These are phyloP conservation scores for Ganoderma lucidum DNA, from an alignment of 1,284 basidiomycete genomes.

Conservation along the genomic window DNA sequence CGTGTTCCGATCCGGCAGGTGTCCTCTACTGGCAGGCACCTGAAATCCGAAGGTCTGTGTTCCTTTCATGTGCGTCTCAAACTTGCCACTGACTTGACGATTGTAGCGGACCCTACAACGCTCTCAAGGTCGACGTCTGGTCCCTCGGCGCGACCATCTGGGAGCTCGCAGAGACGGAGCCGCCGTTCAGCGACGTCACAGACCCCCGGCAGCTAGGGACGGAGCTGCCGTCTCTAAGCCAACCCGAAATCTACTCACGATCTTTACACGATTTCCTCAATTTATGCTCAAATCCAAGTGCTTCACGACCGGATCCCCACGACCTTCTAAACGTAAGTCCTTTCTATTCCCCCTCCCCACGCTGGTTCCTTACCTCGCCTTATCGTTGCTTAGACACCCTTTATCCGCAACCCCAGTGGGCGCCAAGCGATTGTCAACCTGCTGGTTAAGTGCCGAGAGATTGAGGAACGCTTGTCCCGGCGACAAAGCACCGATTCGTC, in stretches of 20 bases:
- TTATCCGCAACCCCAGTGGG: constrained; percentile 73
- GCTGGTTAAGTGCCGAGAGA: constrained; percentile 69
- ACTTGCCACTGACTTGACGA: not conserved
- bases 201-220: constrained; percentile 55
- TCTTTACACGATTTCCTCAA: constrained; percentile 78
- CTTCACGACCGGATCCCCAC: constrained; percentile 61
- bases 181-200: constrained; percentile 72
- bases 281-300: constrained; percentile 68
- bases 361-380: constrained; percentile 9
- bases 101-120: constrained; percentile 70
- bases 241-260: constrained; percentile 68
- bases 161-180: constrained; percentile 79
- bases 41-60: constrained; percentile 67
- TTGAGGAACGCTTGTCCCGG: constrained; percentile 62
- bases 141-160: constrained; percentile 83
- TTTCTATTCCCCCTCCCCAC: not conserved
- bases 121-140: constrained; percentile 81
- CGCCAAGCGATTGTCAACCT: constrained; percentile 70
- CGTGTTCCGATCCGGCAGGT: constrained; percentile 64
- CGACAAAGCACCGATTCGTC: constrained; percentile 47
- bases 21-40: constrained; percentile 84
- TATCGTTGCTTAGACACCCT: constrained; percentile 53
- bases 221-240: constrained; percentile 68
- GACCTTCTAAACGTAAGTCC: constrained; percentile 69
- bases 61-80: not conserved